A percentile compares a stretch with the other conserved stretches of the same genome.
phyloP scores from a whole-genome alignment of 2,329 filamentous ascomycete genomes.

The Aureobasidium sp. region DNA sequence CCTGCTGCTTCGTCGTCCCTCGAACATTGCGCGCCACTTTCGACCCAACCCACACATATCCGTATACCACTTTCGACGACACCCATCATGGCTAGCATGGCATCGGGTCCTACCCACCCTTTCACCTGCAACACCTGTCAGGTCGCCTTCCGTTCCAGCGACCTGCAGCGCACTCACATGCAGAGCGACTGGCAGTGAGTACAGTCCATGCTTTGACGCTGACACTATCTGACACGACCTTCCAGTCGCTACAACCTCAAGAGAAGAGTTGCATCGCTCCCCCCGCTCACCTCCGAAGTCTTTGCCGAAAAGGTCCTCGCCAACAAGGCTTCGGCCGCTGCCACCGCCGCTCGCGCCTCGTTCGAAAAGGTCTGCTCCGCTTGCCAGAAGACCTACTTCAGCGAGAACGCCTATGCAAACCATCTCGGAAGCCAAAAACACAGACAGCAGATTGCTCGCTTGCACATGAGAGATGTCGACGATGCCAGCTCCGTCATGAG shows the following conservation, averaged over 20 bases:
- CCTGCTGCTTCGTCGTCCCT: neutral
- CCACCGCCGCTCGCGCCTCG: constrained; percentile 77
- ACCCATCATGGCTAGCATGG: neutral
- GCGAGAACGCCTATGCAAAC: constrained; percentile 91
- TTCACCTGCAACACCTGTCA: constrained; percentile 99
- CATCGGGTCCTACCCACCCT: constrained; percentile 52
- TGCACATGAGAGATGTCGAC: constrained; percentile 48
- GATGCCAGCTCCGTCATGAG: constrained; percentile 71
- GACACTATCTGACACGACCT: neutral
- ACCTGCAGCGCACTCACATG: constrained; percentile 93
- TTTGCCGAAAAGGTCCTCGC: constrained; percentile 95
- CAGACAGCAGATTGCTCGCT: constrained; percentile 54
- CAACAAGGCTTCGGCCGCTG: constrained; percentile 74
- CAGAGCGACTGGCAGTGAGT: constrained; percentile 97
- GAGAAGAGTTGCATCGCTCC: constrained; percentile 80
- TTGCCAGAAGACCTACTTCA: constrained; percentile 91
- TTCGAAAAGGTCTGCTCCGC: constrained; percentile 76
- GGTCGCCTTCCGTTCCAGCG: constrained; percentile 89
- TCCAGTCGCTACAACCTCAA: constrained; percentile 88
- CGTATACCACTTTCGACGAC: neutral
- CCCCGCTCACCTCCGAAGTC: constrained; percentile 81
- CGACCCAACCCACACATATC: neutral
- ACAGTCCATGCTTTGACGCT: too few relatives aligned
- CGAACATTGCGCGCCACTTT: neutral
- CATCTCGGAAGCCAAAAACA: constrained; percentile 89